Evolutionary conservation across 495 filamentous ascomycete species (phyloP).

Genomic region (Venustampulla echinocandica): DNA sequence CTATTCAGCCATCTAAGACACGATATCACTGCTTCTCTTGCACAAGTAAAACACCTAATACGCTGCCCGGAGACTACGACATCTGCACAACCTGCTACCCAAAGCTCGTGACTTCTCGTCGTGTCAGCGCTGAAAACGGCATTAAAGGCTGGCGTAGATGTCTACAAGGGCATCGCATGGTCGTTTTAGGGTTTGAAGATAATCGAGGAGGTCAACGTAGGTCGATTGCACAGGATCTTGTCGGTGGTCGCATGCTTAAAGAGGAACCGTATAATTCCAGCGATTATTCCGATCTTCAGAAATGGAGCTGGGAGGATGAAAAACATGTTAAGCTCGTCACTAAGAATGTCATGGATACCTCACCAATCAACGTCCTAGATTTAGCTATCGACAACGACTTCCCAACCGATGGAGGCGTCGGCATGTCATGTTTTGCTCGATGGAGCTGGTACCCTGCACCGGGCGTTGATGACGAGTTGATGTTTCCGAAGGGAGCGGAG

Average conservation of each 20-base stretch:
- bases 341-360: constrained; percentile 33
- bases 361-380: constrained; percentile 10
- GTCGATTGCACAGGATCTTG: constrained; percentile 52
- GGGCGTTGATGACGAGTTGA: constrained; percentile 57
- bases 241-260: constrained; percentile 59
- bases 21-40: constrained; percentile 65
- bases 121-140: constrained; percentile 65
- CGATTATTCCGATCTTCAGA: constrained; percentile 16
- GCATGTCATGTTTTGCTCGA: constrained; percentile 48
- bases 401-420: constrained; percentile 63
- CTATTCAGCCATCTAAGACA: constrained; percentile 56
- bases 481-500: constrained; percentile 75
- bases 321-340: constrained; percentile 14
- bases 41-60: constrained; percentile 32
- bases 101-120: constrained; percentile 47
- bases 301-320: constrained; percentile 20
- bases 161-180: constrained; percentile 72
- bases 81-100: constrained; percentile 72
- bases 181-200: constrained; percentile 65
- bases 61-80: constrained; percentile 71
- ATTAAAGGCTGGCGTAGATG: constrained; percentile 74
- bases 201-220: constrained; percentile 47
- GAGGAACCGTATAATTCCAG: constrained; percentile 37
- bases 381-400: constrained; percentile 28
- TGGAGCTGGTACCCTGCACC: constrained; percentile 68